Percentiles rank a stretch among this genome's conserved stretches.
phyloP scores from a whole-genome alignment of 148 eudicot genomes.

The Oxyria digyna region DNA sequence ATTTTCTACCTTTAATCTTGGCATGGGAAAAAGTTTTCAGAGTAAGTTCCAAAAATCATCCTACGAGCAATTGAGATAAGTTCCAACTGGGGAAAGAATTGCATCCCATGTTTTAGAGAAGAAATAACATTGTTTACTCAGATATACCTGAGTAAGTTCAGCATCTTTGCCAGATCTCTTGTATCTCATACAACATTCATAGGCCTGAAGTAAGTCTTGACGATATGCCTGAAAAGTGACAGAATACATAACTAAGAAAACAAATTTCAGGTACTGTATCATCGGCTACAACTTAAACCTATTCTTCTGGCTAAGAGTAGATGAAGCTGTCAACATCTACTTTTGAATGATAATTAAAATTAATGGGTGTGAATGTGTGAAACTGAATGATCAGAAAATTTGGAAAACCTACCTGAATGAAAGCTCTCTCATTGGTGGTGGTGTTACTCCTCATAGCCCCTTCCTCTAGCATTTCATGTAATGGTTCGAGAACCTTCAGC shows the following conservation, averaged over 20 bases:
- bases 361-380: too few species aligned
- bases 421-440: conserved; percentile 70
- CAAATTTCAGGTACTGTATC: background rate
- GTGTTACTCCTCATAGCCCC: conserved; percentile 58
- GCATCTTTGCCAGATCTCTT: conserved; percentile 86
- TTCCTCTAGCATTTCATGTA: conserved; percentile 87
- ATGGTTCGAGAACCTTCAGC: conserved; percentile 90
- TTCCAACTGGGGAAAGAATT: background rate
- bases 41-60: too few species aligned
- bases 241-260: background rate
- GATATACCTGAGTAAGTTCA: conserved; percentile 83
- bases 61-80: background rate
- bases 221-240: conserved; percentile 57
- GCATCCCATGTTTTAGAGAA: background rate
- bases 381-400: background rate
- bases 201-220: conserved; percentile 76
- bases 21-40: too few species aligned
- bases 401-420: conserved; percentile 53
- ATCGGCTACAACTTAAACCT: too few species aligned
- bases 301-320: too few species aligned
- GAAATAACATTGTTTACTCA: background rate
- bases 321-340: background rate
- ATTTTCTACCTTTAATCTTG: too few species aligned
- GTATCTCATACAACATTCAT: conserved; percentile 91
- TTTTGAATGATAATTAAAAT: background rate